A percentile compares a stretch with the other conserved stretches of the same genome.
Conservation (phyloP, 371 early-diverging fungal species). For the Rhizopus sp. region DNA sequence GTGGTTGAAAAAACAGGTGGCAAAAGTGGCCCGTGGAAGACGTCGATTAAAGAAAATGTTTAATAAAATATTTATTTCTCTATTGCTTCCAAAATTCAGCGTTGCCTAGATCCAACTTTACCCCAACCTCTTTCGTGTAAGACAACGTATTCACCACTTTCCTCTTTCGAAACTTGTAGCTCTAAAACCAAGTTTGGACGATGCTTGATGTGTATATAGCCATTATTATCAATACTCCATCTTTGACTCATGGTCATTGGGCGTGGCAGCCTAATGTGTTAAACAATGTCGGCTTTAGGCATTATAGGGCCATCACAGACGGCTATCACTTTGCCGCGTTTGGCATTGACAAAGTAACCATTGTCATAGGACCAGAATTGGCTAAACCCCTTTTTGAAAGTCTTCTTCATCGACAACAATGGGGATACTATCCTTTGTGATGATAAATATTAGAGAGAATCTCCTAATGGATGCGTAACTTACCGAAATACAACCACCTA, state of each 20-base stretch:
- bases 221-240: constrained; percentile 32
- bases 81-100: constrained; percentile 13
- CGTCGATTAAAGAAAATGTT: not conserved
- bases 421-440: constrained; percentile 20
- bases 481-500: constrained; percentile 28
- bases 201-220: constrained; percentile 27
- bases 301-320: constrained; percentile 32
- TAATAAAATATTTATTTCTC: too few relatives aligned
- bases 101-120: constrained; percentile 35
- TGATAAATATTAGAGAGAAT: not conserved
- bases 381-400: constrained; percentile 15
- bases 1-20: constrained; percentile 83
- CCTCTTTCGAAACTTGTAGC: constrained; percentile 30
- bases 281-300: constrained; percentile 26
- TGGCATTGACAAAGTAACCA: constrained; percentile 35
- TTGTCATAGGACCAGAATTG: constrained; percentile 36
- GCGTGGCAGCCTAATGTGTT: constrained; percentile 27
- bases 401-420: constrained; percentile 34
- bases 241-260: constrained; percentile 37
- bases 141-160: constrained; percentile 26
- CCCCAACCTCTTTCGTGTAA: constrained; percentile 32
- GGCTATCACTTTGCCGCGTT: constrained; percentile 34
- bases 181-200: constrained; percentile 38
- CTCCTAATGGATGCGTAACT: not conserved
- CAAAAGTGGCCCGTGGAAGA: constrained; percentile 62